Conservation (phyloP, 176 grass and related monocot genomes). For the Bothriochloa decipiens region DNA sequence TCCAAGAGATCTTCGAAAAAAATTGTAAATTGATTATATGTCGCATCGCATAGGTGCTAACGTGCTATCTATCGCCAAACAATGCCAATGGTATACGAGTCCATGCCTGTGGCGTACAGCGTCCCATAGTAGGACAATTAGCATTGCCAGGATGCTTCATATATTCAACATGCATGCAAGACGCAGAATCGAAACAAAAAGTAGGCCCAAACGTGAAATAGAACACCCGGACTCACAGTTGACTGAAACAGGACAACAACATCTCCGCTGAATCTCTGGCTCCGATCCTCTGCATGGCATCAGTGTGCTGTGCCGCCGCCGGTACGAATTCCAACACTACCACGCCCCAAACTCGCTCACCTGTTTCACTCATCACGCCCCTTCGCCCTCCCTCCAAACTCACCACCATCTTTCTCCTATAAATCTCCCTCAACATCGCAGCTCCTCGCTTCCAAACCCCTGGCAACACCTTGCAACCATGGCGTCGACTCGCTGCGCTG, state of each 20-base stretch:
- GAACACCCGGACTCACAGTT: not conserved
- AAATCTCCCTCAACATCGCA: conserved; percentile 9
- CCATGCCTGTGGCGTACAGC: too few relatives aligned
- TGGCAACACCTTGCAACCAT: conserved; percentile 12
- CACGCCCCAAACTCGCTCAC: conserved; percentile 24
- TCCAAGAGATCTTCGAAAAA: too few relatives aligned
- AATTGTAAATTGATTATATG: too few relatives aligned
- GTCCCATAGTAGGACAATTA: too few relatives aligned
- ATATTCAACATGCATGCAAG: too few relatives aligned
- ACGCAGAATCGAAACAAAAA: too few relatives aligned
- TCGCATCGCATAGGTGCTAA: too few relatives aligned
- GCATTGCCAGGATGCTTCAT: too few relatives aligned
- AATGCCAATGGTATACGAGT: too few relatives aligned
- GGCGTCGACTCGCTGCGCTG: conserved; percentile 4
- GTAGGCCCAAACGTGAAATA: too few relatives aligned
- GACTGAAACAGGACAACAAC: not conserved
- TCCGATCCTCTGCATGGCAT: conserved; percentile 27
- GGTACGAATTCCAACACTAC: conserved; percentile 15
- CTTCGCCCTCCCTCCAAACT: conserved; percentile 26
- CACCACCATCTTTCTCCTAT: not conserved
- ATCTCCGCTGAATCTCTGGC: not conserved
- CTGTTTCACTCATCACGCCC: conserved; percentile 38
- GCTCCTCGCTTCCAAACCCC: not conserved
- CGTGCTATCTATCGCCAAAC: too few relatives aligned
- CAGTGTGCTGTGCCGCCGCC: conserved; percentile 21